Base-by-base conservation (phyloP, 495 filamentous ascomycete genomes). In the Penicillium coffeae region DNA sequence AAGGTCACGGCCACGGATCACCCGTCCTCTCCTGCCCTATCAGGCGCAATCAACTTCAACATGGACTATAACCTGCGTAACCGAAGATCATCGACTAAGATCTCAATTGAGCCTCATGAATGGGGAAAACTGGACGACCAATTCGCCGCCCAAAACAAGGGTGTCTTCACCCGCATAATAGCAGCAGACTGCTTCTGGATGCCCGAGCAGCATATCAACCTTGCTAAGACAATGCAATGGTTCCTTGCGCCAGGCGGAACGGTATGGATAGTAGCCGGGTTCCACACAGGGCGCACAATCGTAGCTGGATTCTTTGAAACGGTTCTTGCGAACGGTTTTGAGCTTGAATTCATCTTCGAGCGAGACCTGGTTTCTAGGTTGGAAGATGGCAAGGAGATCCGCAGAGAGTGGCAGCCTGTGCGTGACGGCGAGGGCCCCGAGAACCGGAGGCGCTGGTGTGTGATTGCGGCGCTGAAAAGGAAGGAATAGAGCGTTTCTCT, bases 111-210 rank as follows among this genome's bases (percentile, higher is more conserved):
- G 27, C 84, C 86, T 9, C 90, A 95, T 50, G 69, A 71, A 54
- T 95, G 90, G 90, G 90, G 90, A 2, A 67, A 75, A 6, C 58
- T 87, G 2, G 20, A 46, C 7, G 78, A 83, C 41, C 34, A 64
- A 0, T 81, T 89, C 54, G 80, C 86, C 1, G 40, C 48, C 1
- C 54, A 50, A 7, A 58, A 83, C 51, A 68, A 68, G 6, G 74
- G 72, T 8, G 48, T 48, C 2, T 94, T 83, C 59, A 82, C 81
- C 8, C 79, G 84, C 42, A 81, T 95, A 19, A 71, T 94, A 25
- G 86, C 84, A 2, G 86, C 88, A 35, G 90, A 95, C 59, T 94
- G 88, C 62, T 73, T 89, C 49, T 96, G 90, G 90, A 89, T 95
- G 85, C 76, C 72, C 10, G 77, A 70, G 59, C 81, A 93, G 70